phyloP scores from a whole-genome alignment of 2,329 filamentous ascomycete genomes.

The Capronia americana region DNA sequence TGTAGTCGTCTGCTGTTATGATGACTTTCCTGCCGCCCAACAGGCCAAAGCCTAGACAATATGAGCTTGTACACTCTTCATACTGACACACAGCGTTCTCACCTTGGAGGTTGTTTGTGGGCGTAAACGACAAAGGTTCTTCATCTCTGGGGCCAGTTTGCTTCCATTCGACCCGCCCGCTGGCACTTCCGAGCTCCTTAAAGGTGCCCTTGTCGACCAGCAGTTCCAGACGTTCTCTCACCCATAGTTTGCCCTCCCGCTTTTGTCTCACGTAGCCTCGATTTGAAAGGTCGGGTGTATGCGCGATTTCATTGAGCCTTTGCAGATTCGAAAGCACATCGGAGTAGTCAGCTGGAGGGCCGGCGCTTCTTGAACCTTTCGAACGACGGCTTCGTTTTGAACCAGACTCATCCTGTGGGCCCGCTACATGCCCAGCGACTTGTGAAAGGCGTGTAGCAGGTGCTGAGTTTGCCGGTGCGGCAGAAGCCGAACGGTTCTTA shows the following conservation, averaged over 20 bases:
- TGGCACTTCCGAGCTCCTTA: conserved; percentile 65
- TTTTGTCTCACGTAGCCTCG: conserved; percentile 69
- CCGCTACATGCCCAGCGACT: too few species aligned
- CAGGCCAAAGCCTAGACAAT: conserved; percentile 1
- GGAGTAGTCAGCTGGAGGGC: conserved; percentile 63
- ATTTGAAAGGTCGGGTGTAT: conserved; percentile 60
- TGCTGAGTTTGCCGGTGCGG: too few species aligned
- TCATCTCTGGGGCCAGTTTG: conserved; percentile 44
- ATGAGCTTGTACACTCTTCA: conserved; percentile 3
- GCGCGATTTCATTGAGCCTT: conserved; percentile 59
- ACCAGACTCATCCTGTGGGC: too few species aligned
- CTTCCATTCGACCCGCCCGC: conserved; percentile 64
- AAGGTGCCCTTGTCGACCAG: conserved; percentile 65
- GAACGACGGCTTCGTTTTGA: too few species aligned
- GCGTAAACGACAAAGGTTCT: conserved; percentile 61
- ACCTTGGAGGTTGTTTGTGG: conserved; percentile 68
- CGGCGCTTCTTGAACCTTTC: too few species aligned
- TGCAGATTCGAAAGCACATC: conserved; percentile 66
- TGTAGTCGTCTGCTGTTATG: conserved; percentile 70
- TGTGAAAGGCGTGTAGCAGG: too few species aligned
- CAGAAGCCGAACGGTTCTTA: too few species aligned
- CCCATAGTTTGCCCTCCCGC: conserved; percentile 69
- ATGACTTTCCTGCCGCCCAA: conserved; percentile 56
- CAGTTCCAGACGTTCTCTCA: conserved; percentile 64
- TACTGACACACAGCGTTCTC: too few species aligned